Conservation (phyloP, 2,329 filamentous ascomycete genomes). For the Cladosporium sp. region DNA sequence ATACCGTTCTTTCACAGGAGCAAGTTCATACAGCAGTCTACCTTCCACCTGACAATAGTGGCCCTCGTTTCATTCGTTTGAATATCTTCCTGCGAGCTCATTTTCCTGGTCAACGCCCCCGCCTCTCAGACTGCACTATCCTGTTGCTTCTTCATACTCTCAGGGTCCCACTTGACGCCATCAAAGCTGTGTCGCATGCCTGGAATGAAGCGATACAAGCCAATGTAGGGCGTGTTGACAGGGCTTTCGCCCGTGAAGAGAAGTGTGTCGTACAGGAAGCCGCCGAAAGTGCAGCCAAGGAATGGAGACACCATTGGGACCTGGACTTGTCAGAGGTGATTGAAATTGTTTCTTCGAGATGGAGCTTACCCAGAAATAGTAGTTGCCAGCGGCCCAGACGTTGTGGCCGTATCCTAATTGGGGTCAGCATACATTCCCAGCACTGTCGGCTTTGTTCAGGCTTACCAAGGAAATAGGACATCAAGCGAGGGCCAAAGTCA, state of each 20-base stretch:
- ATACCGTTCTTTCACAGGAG: too few relatives aligned
- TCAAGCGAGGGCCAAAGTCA: slow-evolving; percentile 65
- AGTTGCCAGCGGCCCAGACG: slow-evolving; percentile 63
- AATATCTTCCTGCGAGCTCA: too few relatives aligned
- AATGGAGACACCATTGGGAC: slow-evolving; percentile 70
- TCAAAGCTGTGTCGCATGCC: slow-evolving; percentile 24
- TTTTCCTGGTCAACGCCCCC: too few relatives aligned
- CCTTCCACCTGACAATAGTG: too few relatives aligned
- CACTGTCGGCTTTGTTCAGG: too few relatives aligned
- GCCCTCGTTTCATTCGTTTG: too few relatives aligned
- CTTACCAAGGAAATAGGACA: slow-evolving; percentile 13
- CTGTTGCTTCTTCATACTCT: slow-evolving; percentile 18
- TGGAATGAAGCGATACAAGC: slow-evolving; percentile 47
- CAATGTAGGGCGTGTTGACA: slow-evolving; percentile 63
- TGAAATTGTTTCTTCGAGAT: too few relatives aligned
- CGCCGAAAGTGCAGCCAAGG: slow-evolving; percentile 59
- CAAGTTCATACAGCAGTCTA: too few relatives aligned
- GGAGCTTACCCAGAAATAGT: slow-evolving; percentile 75
- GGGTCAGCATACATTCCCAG: not conserved
- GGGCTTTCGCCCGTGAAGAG: slow-evolving; percentile 68
- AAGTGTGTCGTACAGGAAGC: slow-evolving; percentile 63
- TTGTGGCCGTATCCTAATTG: slow-evolving; percentile 60
- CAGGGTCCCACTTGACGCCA: slow-evolving; percentile 21
- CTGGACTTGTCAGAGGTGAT: not conserved
- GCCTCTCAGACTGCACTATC: too few relatives aligned